Evolutionary conservation across 202 grass and related monocot genomes (phyloP).

Genomic region (Cymbopogon flexuosus): DNA sequence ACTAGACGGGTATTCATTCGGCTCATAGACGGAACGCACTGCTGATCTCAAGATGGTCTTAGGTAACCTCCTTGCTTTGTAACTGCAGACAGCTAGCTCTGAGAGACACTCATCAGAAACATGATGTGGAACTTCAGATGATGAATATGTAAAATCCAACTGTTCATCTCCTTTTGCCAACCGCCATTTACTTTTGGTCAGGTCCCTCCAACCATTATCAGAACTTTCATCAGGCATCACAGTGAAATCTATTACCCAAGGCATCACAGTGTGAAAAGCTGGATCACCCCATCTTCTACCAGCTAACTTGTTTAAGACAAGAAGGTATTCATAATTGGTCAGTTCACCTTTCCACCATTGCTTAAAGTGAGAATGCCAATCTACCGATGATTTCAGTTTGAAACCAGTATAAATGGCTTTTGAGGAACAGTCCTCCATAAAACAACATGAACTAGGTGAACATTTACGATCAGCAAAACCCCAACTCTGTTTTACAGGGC

Average conservation of each 20-base stretch:
- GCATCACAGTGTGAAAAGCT: constrained; percentile 92
- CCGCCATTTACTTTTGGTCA: constrained; percentile 98
- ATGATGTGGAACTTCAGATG: constrained; percentile 93
- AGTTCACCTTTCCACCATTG: constrained; percentile 78
- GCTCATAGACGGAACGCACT: constrained; percentile 90
- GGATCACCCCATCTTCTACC: constrained; percentile 93
- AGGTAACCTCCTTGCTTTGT: constrained; percentile 92
- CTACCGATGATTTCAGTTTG: constrained; percentile 46
- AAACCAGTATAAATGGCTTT: constrained; percentile 49
- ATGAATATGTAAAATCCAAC: constrained; percentile 87
- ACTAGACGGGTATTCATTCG: constrained; percentile 92
- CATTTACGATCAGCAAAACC: constrained; percentile 37
- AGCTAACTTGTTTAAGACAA: constrained; percentile 88
- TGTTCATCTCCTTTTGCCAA: constrained; percentile 96
- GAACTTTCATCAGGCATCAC: constrained; percentile 69
- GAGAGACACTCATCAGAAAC: constrained; percentile 98
- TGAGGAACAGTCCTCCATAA: constrained; percentile 50
- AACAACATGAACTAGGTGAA: constrained; percentile 38
- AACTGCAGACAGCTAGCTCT: constrained; percentile 96
- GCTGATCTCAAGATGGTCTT: constrained; percentile 70
- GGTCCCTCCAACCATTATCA: constrained; percentile 82
- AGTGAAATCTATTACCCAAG: constrained; percentile 97
- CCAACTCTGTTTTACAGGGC: constrained; percentile 42
- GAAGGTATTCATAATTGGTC: constrained; percentile 95
- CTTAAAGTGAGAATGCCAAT: constrained; percentile 68